These are phyloP conservation scores for Hyphopichia wangnamkhiaoensis DNA, from an alignment of 1,139 yeast species.

Conservation along the genomic window DNA sequence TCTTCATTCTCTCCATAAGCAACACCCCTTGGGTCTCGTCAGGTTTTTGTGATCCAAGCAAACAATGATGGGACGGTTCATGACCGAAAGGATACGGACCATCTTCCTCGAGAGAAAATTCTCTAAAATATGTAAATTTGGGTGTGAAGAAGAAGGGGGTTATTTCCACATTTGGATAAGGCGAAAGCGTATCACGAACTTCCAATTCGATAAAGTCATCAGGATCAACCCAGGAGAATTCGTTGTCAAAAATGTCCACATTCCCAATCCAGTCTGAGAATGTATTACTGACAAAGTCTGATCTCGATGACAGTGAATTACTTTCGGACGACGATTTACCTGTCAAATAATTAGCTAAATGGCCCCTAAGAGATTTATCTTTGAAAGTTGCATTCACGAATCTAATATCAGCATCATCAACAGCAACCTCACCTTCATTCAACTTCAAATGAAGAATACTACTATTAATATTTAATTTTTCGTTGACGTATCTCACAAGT, in stretches of 20 bases:
- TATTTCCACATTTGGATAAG: constrained; percentile 58
- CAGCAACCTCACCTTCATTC: constrained; percentile 75
- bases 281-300: background rate
- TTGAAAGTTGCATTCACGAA: constrained; percentile 67
- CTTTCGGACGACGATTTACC: constrained; percentile 11
- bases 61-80: constrained; percentile 68
- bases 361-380: constrained; percentile 52
- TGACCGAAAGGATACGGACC: constrained; percentile 67
- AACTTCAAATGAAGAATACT: constrained; percentile 62
- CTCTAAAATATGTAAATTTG: constrained; percentile 72
- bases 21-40: constrained; percentile 52
- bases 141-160: constrained; percentile 75
- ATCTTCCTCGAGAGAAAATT: constrained; percentile 48
- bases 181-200: constrained; percentile 44
- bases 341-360: constrained; percentile 47
- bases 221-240: constrained; percentile 72
- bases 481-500: constrained; percentile 57
- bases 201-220: constrained; percentile 82
- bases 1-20: constrained; percentile 38
- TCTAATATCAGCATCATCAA: constrained; percentile 71
- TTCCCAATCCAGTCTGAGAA: constrained; percentile 24
- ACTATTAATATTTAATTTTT: constrained; percentile 57
- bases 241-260: constrained; percentile 44
- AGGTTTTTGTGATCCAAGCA: constrained; percentile 57
- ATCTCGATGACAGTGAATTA: constrained; percentile 8